Conservation (phyloP, 305 asterid species). For the Fraxinus xanthoxyloides region DNA sequence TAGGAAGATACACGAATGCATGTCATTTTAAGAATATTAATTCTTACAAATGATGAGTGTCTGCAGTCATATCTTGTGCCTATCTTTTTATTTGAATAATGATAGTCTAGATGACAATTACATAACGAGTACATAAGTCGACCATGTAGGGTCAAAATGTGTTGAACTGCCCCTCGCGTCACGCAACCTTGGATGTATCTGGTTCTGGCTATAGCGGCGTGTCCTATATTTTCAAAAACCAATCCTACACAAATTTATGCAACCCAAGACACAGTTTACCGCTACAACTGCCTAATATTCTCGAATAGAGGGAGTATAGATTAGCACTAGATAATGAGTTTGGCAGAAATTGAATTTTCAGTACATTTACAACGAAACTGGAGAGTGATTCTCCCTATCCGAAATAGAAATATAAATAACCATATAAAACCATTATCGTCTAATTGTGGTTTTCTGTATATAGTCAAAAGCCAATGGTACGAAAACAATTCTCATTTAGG, state of each 20-base stretch:
- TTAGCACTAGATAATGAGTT: not conserved
- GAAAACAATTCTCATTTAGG: not conserved
- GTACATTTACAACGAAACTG: not conserved
- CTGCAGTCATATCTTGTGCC: no score
- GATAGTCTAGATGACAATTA: no score
- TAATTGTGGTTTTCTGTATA: not conserved
- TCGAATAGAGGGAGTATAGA: not conserved
- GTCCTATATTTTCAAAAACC: no score
- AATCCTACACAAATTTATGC: no score
- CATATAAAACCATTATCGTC: not conserved
- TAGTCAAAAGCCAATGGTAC: not conserved
- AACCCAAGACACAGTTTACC: no score
- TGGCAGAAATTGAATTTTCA: not conserved
- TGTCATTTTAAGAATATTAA: not conserved
- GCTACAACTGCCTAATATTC: no score
- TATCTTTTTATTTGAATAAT: no score
- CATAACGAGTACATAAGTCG: not conserved
- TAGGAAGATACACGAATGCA: not conserved
- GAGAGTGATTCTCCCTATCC: not conserved
- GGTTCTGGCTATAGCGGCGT: no score
- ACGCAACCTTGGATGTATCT: no score
- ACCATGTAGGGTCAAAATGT: no score
- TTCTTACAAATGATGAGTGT: no score
- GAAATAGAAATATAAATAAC: not conserved
- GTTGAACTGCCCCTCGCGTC: no score